Evolutionary conservation across 345 rosid genomes (phyloP), one percentile per base, ranked within the genome.

Genomic region (Murraya koenigii): DNA sequence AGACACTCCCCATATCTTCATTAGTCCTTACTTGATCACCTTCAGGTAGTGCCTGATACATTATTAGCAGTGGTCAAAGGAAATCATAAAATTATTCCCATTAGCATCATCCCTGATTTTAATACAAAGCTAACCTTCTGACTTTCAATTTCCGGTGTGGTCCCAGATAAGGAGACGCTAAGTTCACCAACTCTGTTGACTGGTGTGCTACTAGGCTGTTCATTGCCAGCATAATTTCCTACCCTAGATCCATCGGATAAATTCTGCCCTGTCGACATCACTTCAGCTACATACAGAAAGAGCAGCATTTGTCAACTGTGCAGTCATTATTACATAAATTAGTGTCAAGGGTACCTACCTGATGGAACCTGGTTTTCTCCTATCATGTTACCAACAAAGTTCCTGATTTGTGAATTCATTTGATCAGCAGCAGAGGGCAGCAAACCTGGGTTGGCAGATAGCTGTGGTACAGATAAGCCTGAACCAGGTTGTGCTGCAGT

Each of bases 331-430:
- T 32, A 62, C 32, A 70, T 60, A 25, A 65, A 30, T 77, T 71
- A 39, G 63, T 58, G 68, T 77, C 72, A 55, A 35, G 64, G 56
- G 66, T 47, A 82, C 41, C 74, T 81, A 92, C 98, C 94, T 49
- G 91, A 74, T 41, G 83, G 82, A 77, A 62, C 76, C 82, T 64
- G 92, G 82, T 54, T 86, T 78, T 85, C 86, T 82, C 90, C 92
- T 75, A 82, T 90, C 76, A 79, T 79, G 80, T 80, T 85, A 71
- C 81, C 81, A 63, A 77, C 85, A 20, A 85, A 32, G 71, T 81
- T 84, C 78, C 94, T 85, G 59, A 92, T 20, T 52, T 75, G 84
- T 49, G 92, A 84, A 83, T 84, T 86, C 56, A 90, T 52, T 85
- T 87, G 90, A 20, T 84, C 71, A 52, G 85, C 54, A 56, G 80